These are phyloP conservation scores for Punica granatum DNA, from an alignment of 345 rosid species.

Conservation along the genomic window DNA sequence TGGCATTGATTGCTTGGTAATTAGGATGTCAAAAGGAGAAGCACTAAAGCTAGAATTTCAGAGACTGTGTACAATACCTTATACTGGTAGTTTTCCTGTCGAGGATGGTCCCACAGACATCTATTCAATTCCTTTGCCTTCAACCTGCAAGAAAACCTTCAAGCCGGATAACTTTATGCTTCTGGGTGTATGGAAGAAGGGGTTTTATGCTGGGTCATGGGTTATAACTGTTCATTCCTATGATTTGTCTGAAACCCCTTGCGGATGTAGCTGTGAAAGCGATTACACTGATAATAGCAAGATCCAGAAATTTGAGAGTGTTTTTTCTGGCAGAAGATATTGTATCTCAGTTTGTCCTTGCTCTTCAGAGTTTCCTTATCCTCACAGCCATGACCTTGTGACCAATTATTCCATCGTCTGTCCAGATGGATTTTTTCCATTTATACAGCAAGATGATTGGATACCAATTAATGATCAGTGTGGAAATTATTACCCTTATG, in stretches of 20 bases:
- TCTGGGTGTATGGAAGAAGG: conserved; percentile 60
- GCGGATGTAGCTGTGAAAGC: conserved; percentile 41
- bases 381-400: conserved; percentile 38
- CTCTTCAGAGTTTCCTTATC: conserved; percentile 62
- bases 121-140: conserved; percentile 44
- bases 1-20: conserved; percentile 83
- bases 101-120: conserved; percentile 57
- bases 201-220: conserved; percentile 65
- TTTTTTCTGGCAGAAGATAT: conserved; percentile 38
- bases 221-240: conserved; percentile 52
- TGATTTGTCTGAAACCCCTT: conserved; percentile 28
- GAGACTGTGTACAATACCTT: conserved; percentile 64
- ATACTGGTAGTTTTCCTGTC: conserved; percentile 27
- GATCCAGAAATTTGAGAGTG: conserved; percentile 38
- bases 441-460: conserved; percentile 19
- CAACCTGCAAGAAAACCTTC: conserved; percentile 41
- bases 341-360: conserved; percentile 43
- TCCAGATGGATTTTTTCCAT: conserved; percentile 31
- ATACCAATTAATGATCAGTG: conserved; percentile 19
- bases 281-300: conserved; percentile 21
- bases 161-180: conserved; percentile 50
- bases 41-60: conserved; percentile 31
- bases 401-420: conserved; percentile 61
- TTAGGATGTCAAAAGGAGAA: conserved; percentile 33
- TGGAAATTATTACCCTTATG: conserved; percentile 41